phyloP scores from a whole-genome alignment of 306 rosid species.

The Cucurbita pepo region DNA sequence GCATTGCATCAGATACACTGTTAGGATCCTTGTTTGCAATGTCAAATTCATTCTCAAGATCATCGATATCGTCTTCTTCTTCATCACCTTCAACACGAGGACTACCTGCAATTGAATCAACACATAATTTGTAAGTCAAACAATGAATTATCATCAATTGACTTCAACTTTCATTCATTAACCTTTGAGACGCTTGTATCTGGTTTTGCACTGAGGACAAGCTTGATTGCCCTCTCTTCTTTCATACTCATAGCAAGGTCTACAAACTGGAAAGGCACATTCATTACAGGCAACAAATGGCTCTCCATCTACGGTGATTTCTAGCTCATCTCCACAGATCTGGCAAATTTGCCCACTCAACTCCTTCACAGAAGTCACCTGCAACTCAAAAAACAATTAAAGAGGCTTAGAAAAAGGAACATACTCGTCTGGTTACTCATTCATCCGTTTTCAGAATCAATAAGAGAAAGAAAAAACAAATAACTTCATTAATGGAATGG shows the following conservation, averaged over 20 bases:
- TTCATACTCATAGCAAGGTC: constrained; percentile 87
- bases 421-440: background rate
- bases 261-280: constrained; percentile 89
- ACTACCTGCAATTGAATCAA: constrained; percentile 30
- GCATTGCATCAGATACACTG: constrained; percentile 39
- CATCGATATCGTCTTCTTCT: constrained; percentile 75
- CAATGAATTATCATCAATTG: background rate
- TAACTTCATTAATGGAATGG: background rate
- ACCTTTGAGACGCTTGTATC: constrained; percentile 78
- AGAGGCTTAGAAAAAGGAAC: background rate
- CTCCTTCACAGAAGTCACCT: constrained; percentile 61
- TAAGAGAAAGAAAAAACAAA: background rate
- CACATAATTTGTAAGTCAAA: background rate
- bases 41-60: constrained; percentile 73
- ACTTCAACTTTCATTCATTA: background rate
- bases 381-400: constrained; percentile 10
- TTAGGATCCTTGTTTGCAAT: constrained; percentile 47
- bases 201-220: constrained; percentile 87
- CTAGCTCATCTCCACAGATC: constrained; percentile 90
- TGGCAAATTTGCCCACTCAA: constrained; percentile 77
- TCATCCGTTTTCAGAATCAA: background rate
- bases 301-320: constrained; percentile 60
- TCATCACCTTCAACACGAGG: constrained; percentile 87
- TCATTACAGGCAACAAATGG: constrained; percentile 87
- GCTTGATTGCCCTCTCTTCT: constrained; percentile 81